A percentile compares a stretch with the other conserved stretches of the same genome.
These are phyloP conservation scores for Barbarea vulgaris DNA, from an alignment of 345 rosid genomes.

Conservation along the genomic window DNA sequence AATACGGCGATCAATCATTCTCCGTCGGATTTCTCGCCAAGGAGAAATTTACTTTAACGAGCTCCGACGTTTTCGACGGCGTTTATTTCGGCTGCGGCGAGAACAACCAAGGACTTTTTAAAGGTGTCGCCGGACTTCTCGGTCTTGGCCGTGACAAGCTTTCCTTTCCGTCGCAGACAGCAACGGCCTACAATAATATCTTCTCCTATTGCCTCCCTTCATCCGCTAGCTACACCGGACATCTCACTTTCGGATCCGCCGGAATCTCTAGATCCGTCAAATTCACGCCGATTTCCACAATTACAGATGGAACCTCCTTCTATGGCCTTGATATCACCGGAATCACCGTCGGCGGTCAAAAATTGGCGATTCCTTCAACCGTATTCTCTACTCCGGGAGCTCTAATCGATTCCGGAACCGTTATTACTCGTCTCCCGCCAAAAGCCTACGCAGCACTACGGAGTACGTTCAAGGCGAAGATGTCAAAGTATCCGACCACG, in stretches of 20 bases:
- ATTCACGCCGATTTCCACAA: constrained; percentile 61
- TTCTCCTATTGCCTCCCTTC: constrained; percentile 94
- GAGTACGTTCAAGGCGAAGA: constrained; percentile 49
- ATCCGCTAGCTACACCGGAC: constrained; percentile 62
- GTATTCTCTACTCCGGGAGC: constrained; percentile 57
- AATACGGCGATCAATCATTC: constrained; percentile 78
- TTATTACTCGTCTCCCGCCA: constrained; percentile 76
- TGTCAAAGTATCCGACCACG: constrained; percentile 62
- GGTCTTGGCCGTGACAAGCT: constrained; percentile 81
- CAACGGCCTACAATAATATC: constrained; percentile 54
- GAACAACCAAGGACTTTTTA: constrained; percentile 75
- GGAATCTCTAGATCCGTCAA: constrained; percentile 44
- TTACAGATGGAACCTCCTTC: constrained; percentile 47
- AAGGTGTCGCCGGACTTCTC: constrained; percentile 69
- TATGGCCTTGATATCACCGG: constrained; percentile 67
- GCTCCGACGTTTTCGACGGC: constrained; percentile 47
- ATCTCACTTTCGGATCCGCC: constrained; percentile 67
- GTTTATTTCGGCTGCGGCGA: constrained; percentile 84
- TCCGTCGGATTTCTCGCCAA: constrained; percentile 64
- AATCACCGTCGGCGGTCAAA: constrained; percentile 58
- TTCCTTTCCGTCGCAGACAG: constrained; percentile 72
- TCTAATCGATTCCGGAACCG: constrained; percentile 89
- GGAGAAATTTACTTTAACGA: constrained; percentile 62
- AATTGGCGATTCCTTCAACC: constrained; percentile 50
- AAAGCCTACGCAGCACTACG: constrained; percentile 57